phyloP scores from a whole-genome alignment of 2,329 filamentous ascomycete species.

The Nigrospora osmanthi region DNA sequence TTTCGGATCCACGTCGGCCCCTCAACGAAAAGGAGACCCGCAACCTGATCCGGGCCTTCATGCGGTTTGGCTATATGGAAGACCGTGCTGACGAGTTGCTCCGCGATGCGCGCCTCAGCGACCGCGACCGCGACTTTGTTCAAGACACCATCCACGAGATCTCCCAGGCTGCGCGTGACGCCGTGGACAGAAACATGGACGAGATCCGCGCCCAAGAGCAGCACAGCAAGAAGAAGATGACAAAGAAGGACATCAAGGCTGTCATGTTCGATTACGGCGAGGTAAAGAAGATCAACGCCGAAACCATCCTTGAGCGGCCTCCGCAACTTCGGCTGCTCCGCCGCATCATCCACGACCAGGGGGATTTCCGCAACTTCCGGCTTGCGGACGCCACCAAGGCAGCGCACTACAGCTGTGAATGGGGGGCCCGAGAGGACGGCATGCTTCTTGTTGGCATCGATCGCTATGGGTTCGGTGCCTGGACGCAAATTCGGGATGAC shows the following conservation, averaged over 20 bases:
- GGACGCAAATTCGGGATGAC: conserved; percentile 91
- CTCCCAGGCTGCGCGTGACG: conserved; percentile 47
- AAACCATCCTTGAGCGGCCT: conserved; percentile 88
- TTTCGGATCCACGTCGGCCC: conserved; percentile 79
- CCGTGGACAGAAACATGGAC: conserved; percentile 60
- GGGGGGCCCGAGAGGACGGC: conserved; percentile 89
- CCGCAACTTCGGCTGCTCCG: conserved; percentile 80
- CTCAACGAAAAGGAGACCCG: conserved; percentile 89
- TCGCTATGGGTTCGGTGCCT: conserved; percentile 90
- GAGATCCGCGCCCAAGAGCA: conserved; percentile 76
- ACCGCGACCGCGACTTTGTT: conserved; percentile 76
- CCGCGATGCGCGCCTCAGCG: conserved; percentile 74
- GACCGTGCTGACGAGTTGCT: conserved; percentile 84
- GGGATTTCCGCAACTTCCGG: conserved; percentile 74
- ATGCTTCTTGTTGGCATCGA: conserved; percentile 95
- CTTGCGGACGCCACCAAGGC: conserved; percentile 87
- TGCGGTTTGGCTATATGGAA: conserved; percentile 84
- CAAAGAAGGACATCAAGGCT: conserved; percentile 97
- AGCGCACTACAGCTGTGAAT: conserved; percentile 83
- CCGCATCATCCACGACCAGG: conserved; percentile 56
- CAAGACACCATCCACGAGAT: conserved; percentile 70
- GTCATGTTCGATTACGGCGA: conserved; percentile 91
- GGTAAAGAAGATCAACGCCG: conserved; percentile 90
- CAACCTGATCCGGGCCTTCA: conserved; percentile 82
- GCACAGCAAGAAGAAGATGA: conserved; percentile 70